Evolutionary conservation across 768 basidiomycete species (phyloP).

Genomic region (Termitomyces heimii): DNA sequence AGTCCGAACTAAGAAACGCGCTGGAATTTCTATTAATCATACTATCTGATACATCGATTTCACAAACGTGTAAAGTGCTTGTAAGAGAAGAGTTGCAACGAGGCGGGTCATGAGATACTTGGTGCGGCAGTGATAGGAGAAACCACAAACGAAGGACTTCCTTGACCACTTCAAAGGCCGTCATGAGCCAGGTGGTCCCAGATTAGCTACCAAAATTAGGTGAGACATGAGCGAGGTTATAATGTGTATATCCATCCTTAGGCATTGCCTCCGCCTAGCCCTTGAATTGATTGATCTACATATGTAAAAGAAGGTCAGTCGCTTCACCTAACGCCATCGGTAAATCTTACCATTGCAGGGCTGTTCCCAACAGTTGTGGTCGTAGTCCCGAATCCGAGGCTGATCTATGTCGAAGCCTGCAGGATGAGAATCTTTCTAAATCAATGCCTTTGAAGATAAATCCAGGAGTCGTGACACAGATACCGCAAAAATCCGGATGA

Average conservation of each 20-base stretch:
- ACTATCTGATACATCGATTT: not conserved
- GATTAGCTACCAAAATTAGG: not conserved
- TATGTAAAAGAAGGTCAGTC: not conserved
- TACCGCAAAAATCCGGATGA: too few species aligned
- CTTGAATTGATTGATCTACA: not conserved
- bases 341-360: too few species aligned
- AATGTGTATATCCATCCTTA: not conserved
- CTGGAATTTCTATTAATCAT: not conserved
- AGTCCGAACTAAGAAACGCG: not conserved
- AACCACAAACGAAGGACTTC: not conserved
- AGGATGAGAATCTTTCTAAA: too few species aligned
- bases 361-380: too few species aligned
- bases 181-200: not conserved
- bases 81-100: not conserved
- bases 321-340: too few species aligned
- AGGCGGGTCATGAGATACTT: conserved; percentile 2
- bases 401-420: too few species aligned
- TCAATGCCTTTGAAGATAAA: too few species aligned
- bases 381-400: too few species aligned
- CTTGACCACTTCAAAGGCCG: not conserved
- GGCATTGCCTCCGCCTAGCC: too few species aligned
- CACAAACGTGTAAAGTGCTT: not conserved
- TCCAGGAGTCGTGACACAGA: too few species aligned
- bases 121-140: not conserved
- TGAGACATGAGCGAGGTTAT: too few species aligned